These are phyloP conservation scores for Curvularia verruculosa DNA, from an alignment of 2,329 filamentous ascomycete genomes.

Conservation along the genomic window DNA sequence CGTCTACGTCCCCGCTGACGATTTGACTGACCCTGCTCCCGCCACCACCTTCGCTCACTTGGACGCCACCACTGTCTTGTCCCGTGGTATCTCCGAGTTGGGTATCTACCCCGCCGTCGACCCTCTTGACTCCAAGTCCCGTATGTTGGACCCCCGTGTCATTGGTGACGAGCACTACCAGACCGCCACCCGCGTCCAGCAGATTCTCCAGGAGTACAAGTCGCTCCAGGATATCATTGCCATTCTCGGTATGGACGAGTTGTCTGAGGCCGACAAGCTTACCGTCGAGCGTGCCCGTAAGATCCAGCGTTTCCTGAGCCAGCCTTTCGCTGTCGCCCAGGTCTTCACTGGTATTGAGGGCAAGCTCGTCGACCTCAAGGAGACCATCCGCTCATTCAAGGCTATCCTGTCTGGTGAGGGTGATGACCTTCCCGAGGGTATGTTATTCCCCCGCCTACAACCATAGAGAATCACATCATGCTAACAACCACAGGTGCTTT, in stretches of 20 bases:
- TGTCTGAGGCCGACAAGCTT: conserved; percentile 99
- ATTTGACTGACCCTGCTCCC: conserved; percentile 99
- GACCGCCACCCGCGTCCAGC: conserved; percentile 92
- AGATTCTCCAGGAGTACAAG: conserved; percentile 99
- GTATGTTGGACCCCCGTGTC: conserved; percentile 99
- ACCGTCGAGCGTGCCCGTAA: conserved; percentile 99
- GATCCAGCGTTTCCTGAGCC: conserved; percentile 99
- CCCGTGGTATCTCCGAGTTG: conserved; percentile 99
- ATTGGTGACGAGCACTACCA: conserved; percentile 98
- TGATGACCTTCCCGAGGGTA: conserved; percentile 93
- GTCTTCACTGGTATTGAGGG: conserved; percentile 96
- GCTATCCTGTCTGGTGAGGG: conserved; percentile 92
- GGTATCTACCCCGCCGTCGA: conserved; percentile 99
- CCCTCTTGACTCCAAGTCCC: conserved; percentile 98
- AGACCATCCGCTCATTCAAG: conserved; percentile 98
- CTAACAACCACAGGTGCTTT: conserved; percentile 63
- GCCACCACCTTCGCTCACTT: conserved; percentile 99
- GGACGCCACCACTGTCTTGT: conserved; percentile 99
- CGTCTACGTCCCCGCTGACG: conserved; percentile 99
- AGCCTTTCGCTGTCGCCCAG: conserved; percentile 92
- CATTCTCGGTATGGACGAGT: conserved; percentile 99
- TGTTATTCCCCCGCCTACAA: conserved; percentile 36
- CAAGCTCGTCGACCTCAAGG: conserved; percentile 96
- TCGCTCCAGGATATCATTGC: conserved; percentile 99
- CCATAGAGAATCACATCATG: neutral